A percentile compares a stretch with the other conserved stretches of the same genome.
These are phyloP conservation scores for Aaosphaeria pasadenensis DNA, from an alignment of 2,329 filamentous ascomycete species.

Conservation along the genomic window DNA sequence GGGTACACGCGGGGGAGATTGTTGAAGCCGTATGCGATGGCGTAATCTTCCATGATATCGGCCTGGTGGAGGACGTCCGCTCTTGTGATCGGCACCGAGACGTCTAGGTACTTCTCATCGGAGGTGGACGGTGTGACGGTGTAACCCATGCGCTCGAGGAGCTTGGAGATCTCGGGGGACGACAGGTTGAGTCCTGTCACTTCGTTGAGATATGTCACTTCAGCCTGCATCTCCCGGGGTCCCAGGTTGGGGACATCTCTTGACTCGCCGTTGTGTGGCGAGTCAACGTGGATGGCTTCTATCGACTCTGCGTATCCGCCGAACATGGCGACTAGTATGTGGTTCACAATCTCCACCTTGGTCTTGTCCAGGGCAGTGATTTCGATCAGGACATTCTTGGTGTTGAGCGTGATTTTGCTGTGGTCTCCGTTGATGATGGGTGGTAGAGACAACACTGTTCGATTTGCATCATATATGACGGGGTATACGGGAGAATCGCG, in stretches of 20 bases:
- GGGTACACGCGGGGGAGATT: constrained; percentile 84
- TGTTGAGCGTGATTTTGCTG: constrained; percentile 91
- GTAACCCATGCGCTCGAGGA: constrained; percentile 87
- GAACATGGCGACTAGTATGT: constrained; percentile 98
- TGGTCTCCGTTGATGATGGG: constrained; percentile 98
- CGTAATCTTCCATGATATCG: constrained; percentile 98
- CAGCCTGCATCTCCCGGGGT: constrained; percentile 74
- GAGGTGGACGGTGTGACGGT: constrained; percentile 71
- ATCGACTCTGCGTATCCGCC: constrained; percentile 90
- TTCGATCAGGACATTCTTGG: constrained; percentile 94
- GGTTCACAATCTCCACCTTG: constrained; percentile 92
- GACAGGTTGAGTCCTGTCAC: constrained; percentile 81
- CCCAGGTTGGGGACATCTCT: constrained; percentile 77
- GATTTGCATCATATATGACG: constrained; percentile 88
- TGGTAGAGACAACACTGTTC: constrained; percentile 84
- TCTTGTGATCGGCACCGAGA: constrained; percentile 81
- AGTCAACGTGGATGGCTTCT: constrained; percentile 89
- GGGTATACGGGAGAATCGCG: constrained; percentile 91
- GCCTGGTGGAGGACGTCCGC: constrained; percentile 95
- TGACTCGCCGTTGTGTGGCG: constrained; percentile 82
- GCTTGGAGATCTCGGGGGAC: constrained; percentile 70
- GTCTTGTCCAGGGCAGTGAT: constrained; percentile 94
- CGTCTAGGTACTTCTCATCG: constrained; percentile 67
- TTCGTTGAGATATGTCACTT: constrained; percentile 89
- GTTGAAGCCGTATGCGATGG: constrained; percentile 97